Conservation (phyloP, 1,284 basidiomycete genomes). For the Sanghuangporus baumii region DNA sequence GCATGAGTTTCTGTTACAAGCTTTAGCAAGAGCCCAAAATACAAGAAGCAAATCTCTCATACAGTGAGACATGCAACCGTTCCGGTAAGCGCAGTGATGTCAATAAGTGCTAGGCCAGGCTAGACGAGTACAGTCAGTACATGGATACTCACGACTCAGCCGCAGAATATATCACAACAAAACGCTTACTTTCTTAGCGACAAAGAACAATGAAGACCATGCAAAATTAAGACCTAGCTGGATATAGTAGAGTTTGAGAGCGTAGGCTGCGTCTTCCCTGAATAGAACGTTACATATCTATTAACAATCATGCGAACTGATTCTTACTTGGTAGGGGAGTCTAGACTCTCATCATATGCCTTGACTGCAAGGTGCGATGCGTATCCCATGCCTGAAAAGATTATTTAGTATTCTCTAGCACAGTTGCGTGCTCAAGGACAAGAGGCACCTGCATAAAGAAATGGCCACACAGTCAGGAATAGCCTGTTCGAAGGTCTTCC, state of each 20-base stretch:
- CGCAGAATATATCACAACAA: neutral
- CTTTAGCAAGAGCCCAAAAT: neutral
- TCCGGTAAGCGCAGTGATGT: slow-evolving; percentile 55
- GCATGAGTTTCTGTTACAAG: slow-evolving; percentile 41
- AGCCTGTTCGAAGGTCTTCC: slow-evolving; percentile 40
- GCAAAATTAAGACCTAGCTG: slow-evolving; percentile 64
- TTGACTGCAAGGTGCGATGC: slow-evolving; percentile 64
- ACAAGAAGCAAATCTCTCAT: slow-evolving; percentile 21
- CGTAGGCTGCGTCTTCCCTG: slow-evolving; percentile 44
- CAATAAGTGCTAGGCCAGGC: slow-evolving; percentile 53
- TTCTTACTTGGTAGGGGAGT: neutral
- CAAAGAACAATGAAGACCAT: slow-evolving; percentile 76
- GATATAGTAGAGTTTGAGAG: slow-evolving; percentile 62
- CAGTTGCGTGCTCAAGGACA: neutral
- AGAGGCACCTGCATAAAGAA: slow-evolving; percentile 38
- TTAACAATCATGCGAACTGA: neutral
- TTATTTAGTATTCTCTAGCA: slow-evolving; percentile 27
- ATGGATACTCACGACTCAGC: neutral
- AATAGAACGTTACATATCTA: neutral
- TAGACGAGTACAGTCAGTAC: slow-evolving; percentile 22
- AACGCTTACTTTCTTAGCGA: slow-evolving; percentile 37
- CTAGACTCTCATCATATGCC: slow-evolving; percentile 39
- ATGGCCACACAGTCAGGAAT: slow-evolving; percentile 59
- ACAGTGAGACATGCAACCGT: slow-evolving; percentile 63
- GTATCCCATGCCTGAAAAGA: slow-evolving; percentile 49